Evolutionary conservation across 2,329 filamentous ascomycete species (phyloP), one percentile per base, ranked within the genome.

Genomic region (Talaromyces sp.): DNA sequence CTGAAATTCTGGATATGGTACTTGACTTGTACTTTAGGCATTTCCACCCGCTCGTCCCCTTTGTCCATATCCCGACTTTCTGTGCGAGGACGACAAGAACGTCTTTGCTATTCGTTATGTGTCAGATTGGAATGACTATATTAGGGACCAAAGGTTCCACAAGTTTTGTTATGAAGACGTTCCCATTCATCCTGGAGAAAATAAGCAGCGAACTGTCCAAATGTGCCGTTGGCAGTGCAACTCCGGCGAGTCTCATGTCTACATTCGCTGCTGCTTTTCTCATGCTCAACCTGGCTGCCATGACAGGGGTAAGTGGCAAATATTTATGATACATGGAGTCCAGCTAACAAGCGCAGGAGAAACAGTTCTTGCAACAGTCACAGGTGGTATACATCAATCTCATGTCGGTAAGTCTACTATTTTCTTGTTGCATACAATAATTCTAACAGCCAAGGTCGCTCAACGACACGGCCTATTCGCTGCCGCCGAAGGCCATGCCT

Each of bases 1-100:
- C 80, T 3, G 81, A 83, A 63, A 79, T 83, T 8, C 69, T 83
- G 11, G 81, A 83, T 61, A 82, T 83, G 67, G 79, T 80, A 9
- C 66, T 83, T 21, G 81, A 83, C 65, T 75, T 82, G 58, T 83
- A 81, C 64, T 80, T 83, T 61, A 79, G 80, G 54, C 79, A 80
- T 38, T 83, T 83, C 61, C 80, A 83, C 58, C 79, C 80, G 1
- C 76, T 81, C 3, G 73, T 82, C 38, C 80, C 80, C 0, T 81
- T 83, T 62, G 78, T 83, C 7, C 81, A 83, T 65, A 73, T 81
- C 14, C 80, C 81, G 1, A 81, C 81, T 0, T 83, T 83, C 62
- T 78, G 76, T 14, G 79, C 80, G 1, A 80, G 78, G 56, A 77
- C 77, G 50, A 77, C 79, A 3, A 75, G 76, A 21, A 71, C 74